These are phyloP conservation scores for Suillus occidentalis DNA, from an alignment of 768 basidiomycete species.

Conservation along the genomic window DNA sequence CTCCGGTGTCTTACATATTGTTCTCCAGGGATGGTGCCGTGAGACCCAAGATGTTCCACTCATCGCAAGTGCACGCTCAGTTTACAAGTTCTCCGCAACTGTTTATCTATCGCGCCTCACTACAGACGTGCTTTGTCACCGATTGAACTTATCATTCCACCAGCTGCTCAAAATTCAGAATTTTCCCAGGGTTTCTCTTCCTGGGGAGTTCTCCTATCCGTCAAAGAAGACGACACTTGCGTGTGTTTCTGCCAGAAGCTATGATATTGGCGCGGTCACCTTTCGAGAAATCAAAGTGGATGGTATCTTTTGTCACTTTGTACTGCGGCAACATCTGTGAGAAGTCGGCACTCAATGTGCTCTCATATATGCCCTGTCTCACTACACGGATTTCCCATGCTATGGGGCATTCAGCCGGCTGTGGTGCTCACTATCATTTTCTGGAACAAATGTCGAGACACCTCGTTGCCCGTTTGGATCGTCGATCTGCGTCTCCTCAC, in stretches of 20 bases:
- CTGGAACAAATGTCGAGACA: neutral
- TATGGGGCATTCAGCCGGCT: neutral
- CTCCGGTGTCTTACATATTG: neutral
- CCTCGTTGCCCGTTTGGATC: neutral
- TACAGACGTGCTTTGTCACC: neutral
- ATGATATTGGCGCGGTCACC: neutral
- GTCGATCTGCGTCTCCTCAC: neutral
- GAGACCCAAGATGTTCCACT: neutral
- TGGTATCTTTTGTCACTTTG: neutral
- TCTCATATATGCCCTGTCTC: neutral
- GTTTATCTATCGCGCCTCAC: neutral
- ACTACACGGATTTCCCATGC: neutral
- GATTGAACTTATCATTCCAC: neutral
- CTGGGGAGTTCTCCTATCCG: neutral
- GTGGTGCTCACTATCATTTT: neutral
- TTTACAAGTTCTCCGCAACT: neutral
- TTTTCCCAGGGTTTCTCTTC: neutral
- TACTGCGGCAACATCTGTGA: neutral
- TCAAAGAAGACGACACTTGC: neutral
- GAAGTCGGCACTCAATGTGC: neutral
- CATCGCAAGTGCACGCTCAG: neutral
- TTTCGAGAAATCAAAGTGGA: neutral
- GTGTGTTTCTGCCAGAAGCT: neutral
- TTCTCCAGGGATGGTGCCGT: neutral
- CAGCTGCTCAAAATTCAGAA: neutral